phyloP scores from a whole-genome alignment of 169 alveolate species.

The Fabrea salina region DNA sequence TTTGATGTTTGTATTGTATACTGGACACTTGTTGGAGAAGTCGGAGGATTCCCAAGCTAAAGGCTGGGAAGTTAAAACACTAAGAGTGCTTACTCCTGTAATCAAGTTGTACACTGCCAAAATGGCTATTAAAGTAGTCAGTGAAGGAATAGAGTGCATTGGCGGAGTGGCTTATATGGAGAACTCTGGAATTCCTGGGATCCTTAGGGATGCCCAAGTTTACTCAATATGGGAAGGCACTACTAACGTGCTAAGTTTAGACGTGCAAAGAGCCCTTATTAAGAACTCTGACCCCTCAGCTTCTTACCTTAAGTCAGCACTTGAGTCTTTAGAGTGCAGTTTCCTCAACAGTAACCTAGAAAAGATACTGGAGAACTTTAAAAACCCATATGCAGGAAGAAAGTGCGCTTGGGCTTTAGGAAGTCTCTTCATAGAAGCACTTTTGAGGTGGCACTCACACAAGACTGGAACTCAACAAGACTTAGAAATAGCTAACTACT shows the following conservation, averaged over 20 bases:
- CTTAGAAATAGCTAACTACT: too few relatives aligned
- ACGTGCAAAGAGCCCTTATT: conserved; percentile 56
- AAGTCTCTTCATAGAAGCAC: background rate
- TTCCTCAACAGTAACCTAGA: background rate
- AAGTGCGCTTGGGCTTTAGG: background rate
- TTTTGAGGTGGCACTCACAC: background rate
- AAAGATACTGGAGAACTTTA: background rate
- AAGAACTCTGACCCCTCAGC: background rate
- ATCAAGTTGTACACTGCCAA: conserved; percentile 72
- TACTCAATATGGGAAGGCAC: conserved; percentile 81
- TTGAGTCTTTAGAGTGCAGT: background rate
- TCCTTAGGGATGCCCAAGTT: conserved; percentile 76
- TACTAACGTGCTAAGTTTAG: conserved; percentile 60
- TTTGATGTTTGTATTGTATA: conserved; percentile 43
- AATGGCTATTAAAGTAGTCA: conserved; percentile 40
- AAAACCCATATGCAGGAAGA: background rate
- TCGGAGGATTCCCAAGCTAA: conserved; percentile 44
- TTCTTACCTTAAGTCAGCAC: background rate
- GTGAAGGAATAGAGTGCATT: conserved; percentile 70
- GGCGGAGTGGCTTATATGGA: conserved; percentile 80
- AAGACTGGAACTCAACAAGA: background rate
- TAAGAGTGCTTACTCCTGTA: conserved; percentile 63
- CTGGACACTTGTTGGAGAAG: conserved; percentile 37
- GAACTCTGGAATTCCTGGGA: conserved; percentile 57
- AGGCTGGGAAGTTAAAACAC: conserved; percentile 29